Conservation (phyloP, 345 rosid genomes). For the Eucalyptus sp. region DNA sequence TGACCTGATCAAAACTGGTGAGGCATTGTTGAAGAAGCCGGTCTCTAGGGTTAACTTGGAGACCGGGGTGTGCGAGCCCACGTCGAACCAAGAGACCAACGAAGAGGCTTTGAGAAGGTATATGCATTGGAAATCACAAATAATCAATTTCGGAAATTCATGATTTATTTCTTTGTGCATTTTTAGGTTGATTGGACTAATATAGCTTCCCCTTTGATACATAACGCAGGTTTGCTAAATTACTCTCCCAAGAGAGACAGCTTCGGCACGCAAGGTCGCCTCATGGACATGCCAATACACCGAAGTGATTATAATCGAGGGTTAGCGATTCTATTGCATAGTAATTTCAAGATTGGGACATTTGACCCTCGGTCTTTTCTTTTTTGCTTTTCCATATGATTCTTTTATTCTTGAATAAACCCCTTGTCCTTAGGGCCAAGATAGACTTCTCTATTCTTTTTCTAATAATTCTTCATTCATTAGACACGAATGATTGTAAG, state of each 20-base stretch:
- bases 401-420: neutral
- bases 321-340: neutral
- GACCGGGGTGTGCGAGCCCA: constrained; percentile 24
- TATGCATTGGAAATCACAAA: neutral
- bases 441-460: neutral
- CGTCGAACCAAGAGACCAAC: constrained; percentile 15
- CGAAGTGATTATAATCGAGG: neutral
- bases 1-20: constrained; percentile 45
- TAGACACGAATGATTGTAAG: neutral
- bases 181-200: neutral
- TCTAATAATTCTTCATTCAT: neutral
- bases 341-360: neutral
- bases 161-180: neutral
- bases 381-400: neutral
- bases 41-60: constrained; percentile 49
- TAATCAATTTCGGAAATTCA: neutral
- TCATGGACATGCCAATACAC: neutral
- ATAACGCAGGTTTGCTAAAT: constrained; percentile 34
- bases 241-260: constrained; percentile 46
- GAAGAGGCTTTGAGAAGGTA: constrained; percentile 29
- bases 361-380: neutral
- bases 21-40: constrained; percentile 37
- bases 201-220: neutral
- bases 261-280: constrained; percentile 33
- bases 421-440: neutral